phyloP scores from a whole-genome alignment of 163 green algal genomes.

The Botryococcus braunii region DNA sequence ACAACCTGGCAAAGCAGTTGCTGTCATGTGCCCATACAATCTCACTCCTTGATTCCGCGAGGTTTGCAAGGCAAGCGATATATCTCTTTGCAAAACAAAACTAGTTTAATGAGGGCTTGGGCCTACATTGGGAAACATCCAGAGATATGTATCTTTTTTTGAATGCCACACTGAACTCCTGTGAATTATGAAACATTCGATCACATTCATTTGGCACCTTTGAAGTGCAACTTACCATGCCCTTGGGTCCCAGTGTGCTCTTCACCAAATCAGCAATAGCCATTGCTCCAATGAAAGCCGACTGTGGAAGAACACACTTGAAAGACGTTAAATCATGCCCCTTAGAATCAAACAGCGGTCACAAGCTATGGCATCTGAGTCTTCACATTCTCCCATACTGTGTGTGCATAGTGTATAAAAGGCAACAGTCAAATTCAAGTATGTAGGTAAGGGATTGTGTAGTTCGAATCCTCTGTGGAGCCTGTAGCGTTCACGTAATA shows the following conservation, averaged over 20 bases:
- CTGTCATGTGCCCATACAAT: too few species aligned
- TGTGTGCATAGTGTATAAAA: not conserved
- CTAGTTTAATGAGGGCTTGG: too few species aligned
- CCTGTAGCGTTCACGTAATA: not conserved
- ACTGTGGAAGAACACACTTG: not conserved
- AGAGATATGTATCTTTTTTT: too few species aligned
- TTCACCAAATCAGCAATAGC: conserved; percentile 98
- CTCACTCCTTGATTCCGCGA: too few species aligned
- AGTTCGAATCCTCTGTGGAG: not conserved
- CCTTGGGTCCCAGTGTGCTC: conserved; percentile 95
- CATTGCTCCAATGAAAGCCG: conserved; percentile 85
- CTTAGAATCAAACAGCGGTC: not conserved
- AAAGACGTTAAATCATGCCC: too few species aligned
- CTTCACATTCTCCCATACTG: not conserved
- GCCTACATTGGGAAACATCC: too few species aligned
- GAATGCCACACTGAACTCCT: too few species aligned
- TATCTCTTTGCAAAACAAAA: too few species aligned
- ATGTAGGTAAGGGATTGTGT: not conserved
- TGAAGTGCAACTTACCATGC: conserved; percentile 65
- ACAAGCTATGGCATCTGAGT: not conserved
- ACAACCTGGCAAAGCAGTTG: too few species aligned
- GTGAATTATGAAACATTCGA: too few species aligned
- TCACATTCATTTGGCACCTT: too few species aligned
- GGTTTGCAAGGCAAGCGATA: too few species aligned
- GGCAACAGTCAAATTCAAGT: not conserved